A percentile compares a stretch with the other conserved stretches of the same genome.
Conservation (phyloP, 495 filamentous ascomycete species). For the Geopyxis carbonaria region DNA sequence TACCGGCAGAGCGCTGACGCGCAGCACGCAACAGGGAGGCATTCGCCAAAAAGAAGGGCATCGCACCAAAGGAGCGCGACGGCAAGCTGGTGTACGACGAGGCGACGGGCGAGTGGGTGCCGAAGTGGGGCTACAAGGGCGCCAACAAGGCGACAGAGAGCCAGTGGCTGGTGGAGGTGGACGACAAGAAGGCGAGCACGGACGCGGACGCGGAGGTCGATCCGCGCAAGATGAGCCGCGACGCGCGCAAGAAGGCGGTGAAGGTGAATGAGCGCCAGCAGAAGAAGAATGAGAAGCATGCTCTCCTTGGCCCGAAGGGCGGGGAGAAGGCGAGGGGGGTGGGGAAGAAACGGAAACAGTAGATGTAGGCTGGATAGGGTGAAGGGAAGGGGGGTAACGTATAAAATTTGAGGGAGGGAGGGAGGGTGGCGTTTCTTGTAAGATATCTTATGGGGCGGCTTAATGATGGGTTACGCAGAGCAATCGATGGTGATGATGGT, state of each 20-base stretch:
- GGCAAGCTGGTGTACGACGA: slow-evolving; percentile 71
- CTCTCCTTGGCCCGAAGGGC: slow-evolving; percentile 26
- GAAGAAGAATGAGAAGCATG: slow-evolving; percentile 47
- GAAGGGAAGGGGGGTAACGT: too few species aligned
- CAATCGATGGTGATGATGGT: too few species aligned
- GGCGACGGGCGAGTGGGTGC: slow-evolving; percentile 68
- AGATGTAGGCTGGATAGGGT: too few species aligned
- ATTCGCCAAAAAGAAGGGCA: slow-evolving; percentile 91
- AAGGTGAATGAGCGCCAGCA: slow-evolving; percentile 53
- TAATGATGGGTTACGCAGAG: too few species aligned
- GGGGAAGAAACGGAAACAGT: slow-evolving; percentile 12
- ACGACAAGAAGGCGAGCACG: slow-evolving; percentile 51
- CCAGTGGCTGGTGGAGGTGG: slow-evolving; percentile 82
- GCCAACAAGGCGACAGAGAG: slow-evolving; percentile 63
- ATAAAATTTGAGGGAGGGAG: too few species aligned
- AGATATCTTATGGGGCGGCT: too few species aligned
- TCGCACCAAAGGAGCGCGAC: slow-evolving; percentile 59
- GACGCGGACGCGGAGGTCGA: slow-evolving; percentile 41
- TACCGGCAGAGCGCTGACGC: slow-evolving; percentile 7
- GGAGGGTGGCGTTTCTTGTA: too few species aligned
- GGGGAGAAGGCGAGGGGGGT: slow-evolving; percentile 13
- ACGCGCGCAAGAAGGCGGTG: slow-evolving; percentile 46
- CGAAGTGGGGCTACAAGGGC: slow-evolving; percentile 88
- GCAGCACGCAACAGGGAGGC: slow-evolving; percentile 34
- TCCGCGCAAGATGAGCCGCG: slow-evolving; percentile 39